Evolutionary conservation across 148 eudicot genomes (phyloP), one percentile per base, ranked within the genome.

Genomic region (Rhododendron mucronatum): DNA sequence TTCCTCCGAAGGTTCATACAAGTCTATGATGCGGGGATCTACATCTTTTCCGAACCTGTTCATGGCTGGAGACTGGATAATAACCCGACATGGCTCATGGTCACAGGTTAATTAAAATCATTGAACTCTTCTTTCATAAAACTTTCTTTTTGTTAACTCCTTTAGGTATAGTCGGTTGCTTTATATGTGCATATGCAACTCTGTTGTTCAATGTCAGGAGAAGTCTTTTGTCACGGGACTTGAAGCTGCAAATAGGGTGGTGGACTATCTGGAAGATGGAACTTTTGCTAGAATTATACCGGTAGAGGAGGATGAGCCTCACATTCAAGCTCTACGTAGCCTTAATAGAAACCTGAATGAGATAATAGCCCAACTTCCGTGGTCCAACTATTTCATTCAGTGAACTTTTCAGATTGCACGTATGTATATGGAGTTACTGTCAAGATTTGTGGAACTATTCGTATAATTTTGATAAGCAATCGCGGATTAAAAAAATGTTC

Each of bases 41-140:
- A 93, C 98, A 57, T 94, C 95, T 84, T 94, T 94, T 75, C 94
- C 95, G 0, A 94, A 94, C 80, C 63, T 93, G 83, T 93, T 89
- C 90, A 90, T 93, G 95, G 95, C 95, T n/a, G 98, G 98, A 87
- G 98, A 93, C 83, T 95, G 95, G 95, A 91, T 93, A 84, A 86
- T 92, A 84, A 92, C 84, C 78, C 88, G 95, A 79, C 98, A 95
- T 77, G 95, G 98, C 85, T 95, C 96, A 44, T 95, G 95, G 92
- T 90, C 92, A 84, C 93, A 95, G 98, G 98, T 95, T 74, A 74
- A 14, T 74, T 33, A 23, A 41, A 45, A 57, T 20, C 65, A 15
- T 61, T 63, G 83, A 33, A 45, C 39, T 53, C 57, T 83, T 53
- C 48, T 23, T 76, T 82, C 35, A 59, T 21, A 39, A 41, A n/a